Base-by-base conservation (phyloP, 2,329 filamentous ascomycete species). In the Sporothrix brunneoviolacea region DNA sequence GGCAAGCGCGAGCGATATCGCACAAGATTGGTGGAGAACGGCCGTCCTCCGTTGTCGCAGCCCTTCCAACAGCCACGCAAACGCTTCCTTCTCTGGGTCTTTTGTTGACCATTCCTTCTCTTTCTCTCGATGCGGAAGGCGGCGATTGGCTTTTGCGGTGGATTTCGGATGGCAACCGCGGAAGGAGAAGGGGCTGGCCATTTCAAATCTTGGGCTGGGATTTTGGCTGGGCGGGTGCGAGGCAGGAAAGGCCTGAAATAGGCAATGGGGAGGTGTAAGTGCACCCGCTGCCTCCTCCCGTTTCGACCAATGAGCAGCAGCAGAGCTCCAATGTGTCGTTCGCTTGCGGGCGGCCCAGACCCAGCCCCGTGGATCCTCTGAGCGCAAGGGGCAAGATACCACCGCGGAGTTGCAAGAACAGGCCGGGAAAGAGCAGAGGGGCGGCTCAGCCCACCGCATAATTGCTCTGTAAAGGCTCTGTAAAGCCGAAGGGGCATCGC, bases 1-100 rank as follows among this genome's bases (percentile, higher is more conserved):
- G 9, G 24, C 39, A 28, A 48, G 37, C 30, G 38, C 22, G 22
- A 51, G 48, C 52, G 52, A 54, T 51, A 54, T 54, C 52, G 52
- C 52, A 48, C 22, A 22, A 38, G 27, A 46, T 41, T 51, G 52
- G 48, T 50, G 48, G 42, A 45, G 44, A 37, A 39, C 48, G 2
- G 35, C 27, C 12, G 22, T 5, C 27, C 48, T 54, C 52, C 52
- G 52, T 54, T 54, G 48, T 54, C 52, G 52, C 52, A 54, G 32
- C 13, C 22, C 21, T 27, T n/a, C 18, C 10, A 39, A 22, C 44
- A 10, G 16, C 24, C 18, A 38, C 36, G 8, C n/a, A 22, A 2
- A 19, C 13, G 32, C 32, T 27, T 35, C 42, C 30, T 21, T 30
- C 22, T 36, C 15, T 36, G 32, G 35, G 21, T 35, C 45, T 24